These are phyloP conservation scores for Leishmania martiniquensis DNA, from an alignment of 208 protist species.

Conservation along the genomic window DNA sequence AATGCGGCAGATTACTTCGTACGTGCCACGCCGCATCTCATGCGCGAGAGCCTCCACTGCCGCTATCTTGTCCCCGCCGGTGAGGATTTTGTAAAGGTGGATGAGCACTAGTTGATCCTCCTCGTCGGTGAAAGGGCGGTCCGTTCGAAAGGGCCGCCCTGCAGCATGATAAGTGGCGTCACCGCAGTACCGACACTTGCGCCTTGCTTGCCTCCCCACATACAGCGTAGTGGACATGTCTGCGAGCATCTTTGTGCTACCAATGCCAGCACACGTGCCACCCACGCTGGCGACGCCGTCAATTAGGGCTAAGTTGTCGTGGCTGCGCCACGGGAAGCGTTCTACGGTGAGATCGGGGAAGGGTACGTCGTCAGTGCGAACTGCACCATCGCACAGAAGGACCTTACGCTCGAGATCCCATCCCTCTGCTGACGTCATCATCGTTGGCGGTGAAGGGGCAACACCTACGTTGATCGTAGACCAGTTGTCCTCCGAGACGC, in stretches of 20 bases:
- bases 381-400: slow-evolving; percentile 8
- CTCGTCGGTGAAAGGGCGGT: slow-evolving; percentile 59
- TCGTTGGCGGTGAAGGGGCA: not conserved
- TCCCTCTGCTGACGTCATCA: slow-evolving; percentile 18
- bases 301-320: slow-evolving; percentile 80
- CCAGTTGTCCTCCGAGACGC: slow-evolving; percentile 54
- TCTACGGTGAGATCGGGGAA: slow-evolving; percentile 40
- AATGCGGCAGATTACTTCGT: slow-evolving; percentile 78
- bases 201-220: not conserved
- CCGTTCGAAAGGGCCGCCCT: slow-evolving; percentile 38
- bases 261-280: slow-evolving; percentile 66
- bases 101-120: slow-evolving; percentile 71
- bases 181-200: slow-evolving; percentile 65
- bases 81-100: slow-evolving; percentile 71
- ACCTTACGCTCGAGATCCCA: slow-evolving; percentile 28
- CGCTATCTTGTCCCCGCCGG: slow-evolving; percentile 64
- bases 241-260: slow-evolving; percentile 50
- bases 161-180: slow-evolving; percentile 55
- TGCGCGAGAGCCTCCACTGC: slow-evolving; percentile 67
- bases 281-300: slow-evolving; percentile 77
- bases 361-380: slow-evolving; percentile 18
- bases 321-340: slow-evolving; percentile 60
- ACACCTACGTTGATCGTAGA: slow-evolving; percentile 15
- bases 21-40: slow-evolving; percentile 61
- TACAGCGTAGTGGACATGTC: not conserved